Percentiles rank a stretch among this genome's conserved stretches.
phyloP scores from a whole-genome alignment of 352 stramenopile genomes.

The Globisporangium echinulatum region DNA sequence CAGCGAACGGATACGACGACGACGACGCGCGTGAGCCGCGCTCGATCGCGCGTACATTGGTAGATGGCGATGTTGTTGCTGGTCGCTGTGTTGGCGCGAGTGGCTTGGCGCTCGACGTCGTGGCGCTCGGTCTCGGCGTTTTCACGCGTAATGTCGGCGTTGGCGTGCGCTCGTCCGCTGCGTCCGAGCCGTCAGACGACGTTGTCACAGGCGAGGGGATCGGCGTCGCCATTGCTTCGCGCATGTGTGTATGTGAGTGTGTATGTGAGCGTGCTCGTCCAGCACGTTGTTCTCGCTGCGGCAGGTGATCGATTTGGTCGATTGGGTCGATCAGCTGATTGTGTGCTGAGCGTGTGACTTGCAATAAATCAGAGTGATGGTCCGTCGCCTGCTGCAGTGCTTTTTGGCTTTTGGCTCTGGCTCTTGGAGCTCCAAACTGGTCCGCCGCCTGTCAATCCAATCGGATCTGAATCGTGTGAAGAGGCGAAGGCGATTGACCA shows the following conservation, averaged over 20 bases:
- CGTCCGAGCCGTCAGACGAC: slow-evolving; percentile 5
- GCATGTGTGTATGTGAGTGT: not conserved
- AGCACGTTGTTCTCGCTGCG: not conserved
- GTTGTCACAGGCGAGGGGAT: not conserved
- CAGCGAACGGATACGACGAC: slow-evolving; percentile 1
- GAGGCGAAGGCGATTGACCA: too few species aligned
- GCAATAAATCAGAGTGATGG: slow-evolving; percentile 1
- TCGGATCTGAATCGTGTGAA: too few species aligned
- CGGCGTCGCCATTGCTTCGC: not conserved
- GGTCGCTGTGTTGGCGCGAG: not conserved
- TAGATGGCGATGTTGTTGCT: not conserved
- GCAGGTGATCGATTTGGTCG: not conserved
- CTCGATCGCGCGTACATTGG: not conserved
- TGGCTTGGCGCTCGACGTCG: not conserved
- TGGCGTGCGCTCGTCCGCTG: slow-evolving; percentile 2
- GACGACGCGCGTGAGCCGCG: slow-evolving; percentile 5
- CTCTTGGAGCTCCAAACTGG: not conserved
- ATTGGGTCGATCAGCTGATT: not conserved
- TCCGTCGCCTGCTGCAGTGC: not conserved
- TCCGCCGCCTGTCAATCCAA: too few species aligned
- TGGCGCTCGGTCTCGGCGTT: too few species aligned
- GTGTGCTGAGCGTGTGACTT: not conserved
- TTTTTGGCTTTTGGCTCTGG: not conserved
- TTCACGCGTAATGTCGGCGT: not conserved
- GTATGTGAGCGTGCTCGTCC: not conserved